A percentile compares a stretch with the other conserved stretches of the same genome.
Conservation (phyloP, 371 early-diverging fungal species). For the Ordospora pajunii region DNA sequence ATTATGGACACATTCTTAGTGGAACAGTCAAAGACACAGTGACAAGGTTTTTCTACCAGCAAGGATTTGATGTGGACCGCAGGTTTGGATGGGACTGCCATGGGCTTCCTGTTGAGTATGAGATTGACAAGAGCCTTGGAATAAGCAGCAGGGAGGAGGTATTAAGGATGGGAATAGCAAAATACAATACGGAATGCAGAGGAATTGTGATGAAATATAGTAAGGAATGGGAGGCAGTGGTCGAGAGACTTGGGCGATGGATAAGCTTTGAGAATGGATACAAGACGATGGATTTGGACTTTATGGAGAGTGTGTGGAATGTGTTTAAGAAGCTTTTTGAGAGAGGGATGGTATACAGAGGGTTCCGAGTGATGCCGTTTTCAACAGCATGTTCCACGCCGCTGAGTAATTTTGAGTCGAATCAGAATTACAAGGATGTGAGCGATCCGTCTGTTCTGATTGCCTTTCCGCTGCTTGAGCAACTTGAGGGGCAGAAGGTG, state of each 20-base stretch:
- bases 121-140: slow-evolving; percentile 90
- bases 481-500: slow-evolving; percentile 61
- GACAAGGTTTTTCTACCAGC: slow-evolving; percentile 88
- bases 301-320: slow-evolving; percentile 99
- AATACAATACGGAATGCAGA: slow-evolving; percentile 95
- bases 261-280: slow-evolving; percentile 98
- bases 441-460: slow-evolving; percentile 86
- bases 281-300: slow-evolving; percentile 82
- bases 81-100: slow-evolving; percentile 99
- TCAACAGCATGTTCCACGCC: slow-evolving; percentile 91
- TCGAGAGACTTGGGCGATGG: slow-evolving; percentile 96
- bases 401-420: slow-evolving; percentile 96
- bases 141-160: slow-evolving; percentile 76
- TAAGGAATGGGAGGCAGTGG: slow-evolving; percentile 85
- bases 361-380: slow-evolving; percentile 94
- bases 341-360: slow-evolving; percentile 90
- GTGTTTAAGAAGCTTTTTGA: slow-evolving; percentile 89
- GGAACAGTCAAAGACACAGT: slow-evolving; percentile 99
- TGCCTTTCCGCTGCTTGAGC: slow-evolving; percentile 69
- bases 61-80: slow-evolving; percentile 91
- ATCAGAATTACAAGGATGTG: slow-evolving; percentile 95
- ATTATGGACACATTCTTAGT: slow-evolving; percentile 97
- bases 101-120: slow-evolving; percentile 97
- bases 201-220: slow-evolving; percentile 94
- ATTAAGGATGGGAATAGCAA: slow-evolving; percentile 86